phyloP scores from a whole-genome alignment of 805 yeast genomes.

The Millerago galiae region DNA sequence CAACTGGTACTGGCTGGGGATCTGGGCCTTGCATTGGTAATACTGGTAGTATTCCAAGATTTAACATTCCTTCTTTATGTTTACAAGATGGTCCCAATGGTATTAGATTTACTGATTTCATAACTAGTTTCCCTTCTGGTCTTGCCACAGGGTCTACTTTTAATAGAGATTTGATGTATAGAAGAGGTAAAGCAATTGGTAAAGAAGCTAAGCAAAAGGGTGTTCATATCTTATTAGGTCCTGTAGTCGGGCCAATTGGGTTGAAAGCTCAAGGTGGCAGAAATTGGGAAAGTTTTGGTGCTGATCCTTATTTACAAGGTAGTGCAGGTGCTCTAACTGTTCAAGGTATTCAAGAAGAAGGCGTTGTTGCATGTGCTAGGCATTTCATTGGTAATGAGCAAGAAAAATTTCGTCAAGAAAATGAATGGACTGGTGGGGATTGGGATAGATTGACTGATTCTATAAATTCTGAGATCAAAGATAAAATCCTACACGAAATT shows the following conservation, averaged over 20 bases:
- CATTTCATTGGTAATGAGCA: conserved; percentile 59
- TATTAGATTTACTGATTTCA: conserved; percentile 49
- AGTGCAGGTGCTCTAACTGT: conserved; percentile 45
- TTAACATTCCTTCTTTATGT: conserved; percentile 49
- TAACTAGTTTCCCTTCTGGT: conserved; percentile 53
- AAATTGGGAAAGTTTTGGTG: conserved; percentile 10
- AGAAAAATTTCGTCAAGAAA: conserved; percentile 50
- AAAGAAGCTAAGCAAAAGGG: conserved; percentile 49
- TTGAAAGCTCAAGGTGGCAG: conserved; percentile 53
- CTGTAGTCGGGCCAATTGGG: conserved; percentile 56
- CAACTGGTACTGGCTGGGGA: conserved; percentile 58
- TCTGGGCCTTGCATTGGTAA: conserved; percentile 58
- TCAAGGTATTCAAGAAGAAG: conserved; percentile 51
- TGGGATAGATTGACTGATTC: conserved; percentile 39
- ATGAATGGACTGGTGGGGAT: conserved; percentile 42
- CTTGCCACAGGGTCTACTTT: conserved; percentile 54
- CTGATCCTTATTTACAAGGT: conserved; percentile 28
- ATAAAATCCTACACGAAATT: conserved; percentile 54
- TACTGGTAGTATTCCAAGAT: conserved; percentile 50
- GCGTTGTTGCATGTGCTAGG: conserved; percentile 50
- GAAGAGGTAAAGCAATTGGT: conserved; percentile 52
- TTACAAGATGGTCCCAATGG: conserved; percentile 62
- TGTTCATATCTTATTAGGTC: conserved; percentile 50
- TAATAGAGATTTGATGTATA: conserved; percentile 43
- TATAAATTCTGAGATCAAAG: conserved; percentile 50